These are phyloP conservation scores for Citrullus colocynthis DNA, from an alignment of 306 rosid genomes.

Conservation along the genomic window DNA sequence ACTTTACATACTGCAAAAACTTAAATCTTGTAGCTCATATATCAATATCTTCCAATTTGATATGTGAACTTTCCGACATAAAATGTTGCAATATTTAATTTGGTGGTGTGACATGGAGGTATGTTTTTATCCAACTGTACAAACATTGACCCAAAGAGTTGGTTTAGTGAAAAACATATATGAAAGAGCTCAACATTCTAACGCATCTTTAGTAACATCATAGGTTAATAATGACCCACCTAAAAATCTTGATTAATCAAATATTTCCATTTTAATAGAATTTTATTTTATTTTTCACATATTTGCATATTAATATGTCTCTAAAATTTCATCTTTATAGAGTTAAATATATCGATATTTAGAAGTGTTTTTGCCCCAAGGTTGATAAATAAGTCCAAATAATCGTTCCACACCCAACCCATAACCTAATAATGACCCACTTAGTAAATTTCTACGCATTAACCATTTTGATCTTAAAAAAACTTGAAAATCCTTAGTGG, in stretches of 20 bases:
- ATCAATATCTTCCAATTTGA: background rate
- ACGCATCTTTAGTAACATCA: no score
- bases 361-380: background rate
- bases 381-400: background rate
- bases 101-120: background rate
- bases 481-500: background rate
- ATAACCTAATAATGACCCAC: background rate
- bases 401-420: background rate
- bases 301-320: no score
- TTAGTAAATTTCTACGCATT: background rate
- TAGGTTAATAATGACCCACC: no score
- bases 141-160: no score
- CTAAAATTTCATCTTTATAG: background rate
- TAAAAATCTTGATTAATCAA: no score
- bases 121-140: background rate
- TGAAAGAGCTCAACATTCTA: no score
- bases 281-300: no score
- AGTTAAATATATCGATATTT: background rate
- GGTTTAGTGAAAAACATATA: no score
- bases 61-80: background rate
- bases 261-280: no score
- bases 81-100: background rate
- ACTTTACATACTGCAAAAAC: no score
- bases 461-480: no score
- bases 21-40: no score